Evolutionary conservation across 2,329 filamentous ascomycete species (phyloP).

Genomic region (Escovopsis sp.): DNA sequence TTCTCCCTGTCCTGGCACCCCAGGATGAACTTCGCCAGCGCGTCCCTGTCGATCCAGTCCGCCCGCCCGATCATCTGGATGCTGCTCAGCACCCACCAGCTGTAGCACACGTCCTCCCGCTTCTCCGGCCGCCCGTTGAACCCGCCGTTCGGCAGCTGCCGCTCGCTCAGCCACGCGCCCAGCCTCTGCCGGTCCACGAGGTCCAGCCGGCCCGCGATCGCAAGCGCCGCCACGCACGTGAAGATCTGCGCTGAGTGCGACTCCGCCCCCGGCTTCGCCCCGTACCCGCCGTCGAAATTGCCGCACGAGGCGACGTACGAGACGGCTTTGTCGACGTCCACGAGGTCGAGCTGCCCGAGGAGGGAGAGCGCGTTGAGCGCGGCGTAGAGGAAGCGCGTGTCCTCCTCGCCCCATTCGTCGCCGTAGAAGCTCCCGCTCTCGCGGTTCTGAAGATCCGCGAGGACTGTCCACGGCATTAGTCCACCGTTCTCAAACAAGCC

Average conservation of each 20-base stretch:
- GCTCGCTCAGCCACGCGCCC: constrained; percentile 81
- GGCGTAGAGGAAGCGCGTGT: constrained; percentile 87
- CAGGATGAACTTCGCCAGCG: constrained; percentile 69
- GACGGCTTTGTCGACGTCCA: constrained; percentile 70
- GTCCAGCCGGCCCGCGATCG: constrained; percentile 70
- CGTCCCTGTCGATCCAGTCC: constrained; percentile 83
- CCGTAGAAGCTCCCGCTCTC: constrained; percentile 79
- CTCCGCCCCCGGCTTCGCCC: constrained; percentile 76
- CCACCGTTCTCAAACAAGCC: constrained; percentile 4
- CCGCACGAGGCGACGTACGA: constrained; percentile 65
- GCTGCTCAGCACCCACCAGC: constrained; percentile 95
- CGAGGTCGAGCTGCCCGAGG: constrained; percentile 53
- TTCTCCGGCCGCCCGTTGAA: constrained; percentile 93
- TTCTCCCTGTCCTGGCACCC: constrained; percentile 71
- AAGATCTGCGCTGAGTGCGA: constrained; percentile 94
- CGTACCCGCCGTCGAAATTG: constrained; percentile 92
- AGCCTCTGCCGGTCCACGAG: constrained; percentile 69
- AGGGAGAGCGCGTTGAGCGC: constrained; percentile 83
- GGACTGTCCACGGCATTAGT: too few relatives aligned
- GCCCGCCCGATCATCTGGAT: constrained; percentile 74
- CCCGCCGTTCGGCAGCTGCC: constrained; percentile 74
- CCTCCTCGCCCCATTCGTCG: constrained; percentile 91
- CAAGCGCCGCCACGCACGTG: constrained; percentile 76
- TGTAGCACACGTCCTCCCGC: constrained; percentile 92
- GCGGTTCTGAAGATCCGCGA: constrained; percentile 66